Evolutionary conservation across 805 yeast genomes (phyloP).

Genomic region (Torulaspora franciscae): DNA sequence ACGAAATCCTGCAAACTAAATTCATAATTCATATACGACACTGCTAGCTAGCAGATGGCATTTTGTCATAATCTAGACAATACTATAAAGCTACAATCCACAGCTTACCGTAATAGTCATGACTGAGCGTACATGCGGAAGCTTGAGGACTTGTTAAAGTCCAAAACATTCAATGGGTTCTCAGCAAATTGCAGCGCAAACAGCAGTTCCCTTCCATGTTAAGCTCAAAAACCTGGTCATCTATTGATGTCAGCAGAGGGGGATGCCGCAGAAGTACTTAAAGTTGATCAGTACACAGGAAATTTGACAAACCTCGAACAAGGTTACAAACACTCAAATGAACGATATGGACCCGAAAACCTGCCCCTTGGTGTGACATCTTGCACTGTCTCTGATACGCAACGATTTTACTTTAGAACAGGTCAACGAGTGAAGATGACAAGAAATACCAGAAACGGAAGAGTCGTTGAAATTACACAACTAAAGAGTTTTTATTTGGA

Average conservation of each 20-base stretch:
- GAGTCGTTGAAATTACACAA: slow-evolving; percentile 1
- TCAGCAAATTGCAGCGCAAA: too few relatives aligned
- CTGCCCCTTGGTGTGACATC: background rate
- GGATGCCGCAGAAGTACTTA: background rate
- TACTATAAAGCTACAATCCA: too few relatives aligned
- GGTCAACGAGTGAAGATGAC: background rate
- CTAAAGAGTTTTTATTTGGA: background rate
- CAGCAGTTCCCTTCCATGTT: too few relatives aligned
- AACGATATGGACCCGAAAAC: background rate
- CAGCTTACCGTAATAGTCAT: too few relatives aligned
- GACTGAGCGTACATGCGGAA: too few relatives aligned
- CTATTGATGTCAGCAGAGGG: slow-evolving; percentile 2
- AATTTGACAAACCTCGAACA: background rate
- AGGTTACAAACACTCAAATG: background rate
- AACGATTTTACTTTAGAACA: background rate
- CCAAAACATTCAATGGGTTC: too few relatives aligned
- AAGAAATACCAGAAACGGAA: background rate
- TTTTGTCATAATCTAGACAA: too few relatives aligned
- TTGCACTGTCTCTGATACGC: background rate
- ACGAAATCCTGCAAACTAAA: too few relatives aligned
- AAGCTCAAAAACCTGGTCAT: background rate
- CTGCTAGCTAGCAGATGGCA: too few relatives aligned
- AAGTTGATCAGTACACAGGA: background rate
- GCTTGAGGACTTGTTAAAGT: too few relatives aligned
- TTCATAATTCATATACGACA: too few relatives aligned